These are phyloP conservation scores for Primulina tabacum DNA, from an alignment of 257 asterid species.

Conservation along the genomic window DNA sequence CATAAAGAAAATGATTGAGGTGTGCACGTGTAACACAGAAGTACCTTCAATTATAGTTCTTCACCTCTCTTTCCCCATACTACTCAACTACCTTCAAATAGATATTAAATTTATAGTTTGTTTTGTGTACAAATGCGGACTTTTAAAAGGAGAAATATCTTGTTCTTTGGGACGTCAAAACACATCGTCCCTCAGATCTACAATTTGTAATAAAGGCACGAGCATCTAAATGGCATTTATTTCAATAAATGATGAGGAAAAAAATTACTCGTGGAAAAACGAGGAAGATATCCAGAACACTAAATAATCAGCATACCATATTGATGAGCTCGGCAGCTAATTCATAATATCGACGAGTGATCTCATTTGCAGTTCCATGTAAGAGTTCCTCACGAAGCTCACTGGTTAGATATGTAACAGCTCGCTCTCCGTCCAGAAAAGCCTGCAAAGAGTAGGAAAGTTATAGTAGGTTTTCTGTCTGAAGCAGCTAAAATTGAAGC, in stretches of 20 bases:
- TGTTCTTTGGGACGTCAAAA: conserved; percentile 7
- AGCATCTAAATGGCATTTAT: conserved; percentile 8
- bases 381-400: conserved; percentile 64
- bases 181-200: conserved; percentile 7
- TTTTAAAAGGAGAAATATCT: conserved; percentile 17
- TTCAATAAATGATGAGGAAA: conserved; percentile 9
- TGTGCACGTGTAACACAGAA: neutral
- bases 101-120: too few relatives aligned
- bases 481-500: conserved; percentile 4
- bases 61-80: neutral
- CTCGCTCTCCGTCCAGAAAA: conserved; percentile 84
- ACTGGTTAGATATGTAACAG: conserved; percentile 51
- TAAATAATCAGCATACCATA: conserved; percentile 54
- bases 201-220: conserved; percentile 13
- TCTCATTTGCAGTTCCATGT: conserved; percentile 67
- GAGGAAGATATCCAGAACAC: neutral
- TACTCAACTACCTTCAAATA: neutral
- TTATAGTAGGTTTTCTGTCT: neutral
- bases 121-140: neutral
- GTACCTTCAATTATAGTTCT: neutral
- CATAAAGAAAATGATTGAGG: neutral
- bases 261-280: conserved; percentile 5
- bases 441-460: conserved; percentile 39
- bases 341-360: conserved; percentile 73
- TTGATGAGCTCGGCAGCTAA: conserved; percentile 76